Evolutionary conservation across 2,329 filamentous ascomycete species (phyloP).

Genomic region (Claviceps monticola): DNA sequence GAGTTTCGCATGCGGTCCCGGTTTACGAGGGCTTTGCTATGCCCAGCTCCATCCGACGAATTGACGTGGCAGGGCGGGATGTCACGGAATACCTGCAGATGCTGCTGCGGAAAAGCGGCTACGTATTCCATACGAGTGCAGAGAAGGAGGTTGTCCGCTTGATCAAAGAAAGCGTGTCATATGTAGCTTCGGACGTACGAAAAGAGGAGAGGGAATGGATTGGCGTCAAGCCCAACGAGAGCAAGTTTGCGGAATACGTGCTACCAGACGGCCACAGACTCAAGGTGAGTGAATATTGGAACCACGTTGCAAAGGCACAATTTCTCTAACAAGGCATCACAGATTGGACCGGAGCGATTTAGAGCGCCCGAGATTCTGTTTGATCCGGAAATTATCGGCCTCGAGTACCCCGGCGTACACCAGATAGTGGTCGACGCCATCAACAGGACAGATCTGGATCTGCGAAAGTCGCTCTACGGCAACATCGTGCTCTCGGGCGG

Average conservation of each 20-base stretch:
- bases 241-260: conserved; percentile 73
- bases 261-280: conserved; percentile 89
- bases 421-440: conserved; percentile 97
- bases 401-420: conserved; percentile 93
- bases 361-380: conserved; percentile 94
- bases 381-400: conserved; percentile 89
- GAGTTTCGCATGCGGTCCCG: conserved; percentile 91
- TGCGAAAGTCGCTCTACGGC: conserved; percentile 84
- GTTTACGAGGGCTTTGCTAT: conserved; percentile 98
- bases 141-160: conserved; percentile 97
- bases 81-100: conserved; percentile 93
- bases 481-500: conserved; percentile 97
- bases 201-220: conserved; percentile 96
- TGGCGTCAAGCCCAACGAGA: conserved; percentile 60
- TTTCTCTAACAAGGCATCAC: conserved; percentile 9
- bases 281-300: conserved; percentile 42
- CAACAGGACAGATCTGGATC: conserved; percentile 84
- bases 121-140: conserved; percentile 92
- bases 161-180: conserved; percentile 92
- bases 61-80: conserved; percentile 91
- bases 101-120: conserved; percentile 78
- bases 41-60: conserved; percentile 84
- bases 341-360: conserved; percentile 90
- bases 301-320: not conserved
- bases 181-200: conserved; percentile 79